Evolutionary conservation across 768 basidiomycete species (phyloP), one percentile per base, ranked within the genome.

Genomic region (Erythrobasidium yunnanense): DNA sequence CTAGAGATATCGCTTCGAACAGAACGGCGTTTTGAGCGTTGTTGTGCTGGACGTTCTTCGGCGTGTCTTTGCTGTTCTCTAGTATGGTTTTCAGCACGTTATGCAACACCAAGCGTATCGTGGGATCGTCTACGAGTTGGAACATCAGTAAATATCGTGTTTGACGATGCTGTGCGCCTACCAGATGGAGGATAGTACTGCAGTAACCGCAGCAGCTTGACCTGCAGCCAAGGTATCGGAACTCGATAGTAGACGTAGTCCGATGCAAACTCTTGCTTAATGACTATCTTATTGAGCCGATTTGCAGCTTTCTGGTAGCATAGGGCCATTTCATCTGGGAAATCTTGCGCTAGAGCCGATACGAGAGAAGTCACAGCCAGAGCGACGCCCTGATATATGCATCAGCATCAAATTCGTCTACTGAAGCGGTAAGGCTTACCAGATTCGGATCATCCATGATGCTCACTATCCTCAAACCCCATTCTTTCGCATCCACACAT

Each of bases 1-100:
- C 91, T 46, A 97, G 84, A 68, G 89, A 81, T 73, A 99, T 99
- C 22, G 93, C 93, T 77, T 99, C 95, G 72, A 97, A 99, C 15
- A 99, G 81, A n/a, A 99, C 84, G 0, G 95, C 88, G 74, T 97
- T 90, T 74, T 95, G 93, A 8, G 93, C 95, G 72, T 99, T 99
- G 76, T 93, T 96, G 74, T 99, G 95, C 74, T 99, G 95, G 13
- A 96, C 88, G 71, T 97, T 96, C 70, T 88, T 82, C 11, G 90
- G 86, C 7, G 87, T 87, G 73, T 95, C 92, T 7, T 89, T 86
- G 18, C 79, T 77, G 72, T 87, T 91, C 71, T 86, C 87, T 83
- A 97, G 90, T 74, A 90, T 85, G 5, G 86, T 86, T 72, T 90
- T 86, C 58, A 99, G 79, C 8, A 95, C 87, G 69, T 87, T 81